Evolutionary conservation across 805 yeast genomes (phyloP).

Genomic region (Clavispora carvajalis): DNA sequence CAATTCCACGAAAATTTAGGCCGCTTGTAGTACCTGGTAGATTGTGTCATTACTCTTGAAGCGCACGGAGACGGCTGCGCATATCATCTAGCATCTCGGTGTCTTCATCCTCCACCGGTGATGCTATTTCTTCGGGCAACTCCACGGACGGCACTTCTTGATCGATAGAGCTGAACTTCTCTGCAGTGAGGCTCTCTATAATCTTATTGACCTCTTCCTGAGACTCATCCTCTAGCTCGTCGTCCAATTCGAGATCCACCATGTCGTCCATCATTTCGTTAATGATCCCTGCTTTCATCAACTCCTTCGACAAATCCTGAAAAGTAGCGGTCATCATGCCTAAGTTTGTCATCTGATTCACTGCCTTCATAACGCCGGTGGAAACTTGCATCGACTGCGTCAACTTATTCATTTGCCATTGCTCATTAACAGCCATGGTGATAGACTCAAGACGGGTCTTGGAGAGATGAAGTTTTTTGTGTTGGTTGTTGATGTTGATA

Average conservation of each 20-base stretch:
- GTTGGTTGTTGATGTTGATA: conserved; percentile 66
- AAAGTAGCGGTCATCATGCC: conserved; percentile 80
- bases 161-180: conserved; percentile 32
- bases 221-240: conserved; percentile 60
- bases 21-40: too few species aligned
- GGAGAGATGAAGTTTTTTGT: conserved; percentile 66
- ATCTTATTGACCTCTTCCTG: conserved; percentile 64
- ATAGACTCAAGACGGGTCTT: conserved; percentile 84
- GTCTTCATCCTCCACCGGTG: conserved; percentile 53
- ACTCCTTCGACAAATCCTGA: conserved; percentile 81
- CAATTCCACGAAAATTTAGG: neutral
- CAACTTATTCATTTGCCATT: conserved; percentile 77
- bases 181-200: conserved; percentile 35
- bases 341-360: conserved; percentile 67
- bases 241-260: conserved; percentile 61
- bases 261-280: conserved; percentile 95
- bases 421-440: conserved; percentile 85
- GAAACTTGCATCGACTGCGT: conserved; percentile 77
- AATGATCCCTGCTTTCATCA: conserved; percentile 79
- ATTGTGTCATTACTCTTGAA: conserved; percentile 54
- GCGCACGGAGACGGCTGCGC: conserved; percentile 82
- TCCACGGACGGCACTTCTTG: conserved; percentile 27
- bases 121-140: conserved; percentile 15
- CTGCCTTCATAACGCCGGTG: conserved; percentile 82
- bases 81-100: conserved; percentile 73